Conservation (phyloP, 164 flowering plant genomes). For the Malania oleifera region DNA sequence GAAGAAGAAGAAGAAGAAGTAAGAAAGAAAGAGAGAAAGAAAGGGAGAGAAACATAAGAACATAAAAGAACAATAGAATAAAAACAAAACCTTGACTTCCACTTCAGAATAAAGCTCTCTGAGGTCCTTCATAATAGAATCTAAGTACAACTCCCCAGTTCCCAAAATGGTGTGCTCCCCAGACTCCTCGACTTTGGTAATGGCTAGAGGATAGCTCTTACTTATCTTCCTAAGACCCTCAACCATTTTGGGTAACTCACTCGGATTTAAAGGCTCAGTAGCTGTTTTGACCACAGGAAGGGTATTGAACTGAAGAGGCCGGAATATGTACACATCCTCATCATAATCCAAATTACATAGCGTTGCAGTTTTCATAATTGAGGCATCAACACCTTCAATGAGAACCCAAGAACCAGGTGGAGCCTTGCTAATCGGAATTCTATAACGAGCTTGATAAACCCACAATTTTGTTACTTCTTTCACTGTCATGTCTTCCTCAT, state of each 20-base stretch:
- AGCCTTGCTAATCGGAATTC: constrained; percentile 87
- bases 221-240: constrained; percentile 98
- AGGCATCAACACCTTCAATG: constrained; percentile 99
- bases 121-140: constrained; percentile 97
- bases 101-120: constrained; percentile 99
- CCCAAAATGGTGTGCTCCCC: constrained; percentile 99
- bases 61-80: too few species aligned
- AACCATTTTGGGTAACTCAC: constrained; percentile 99
- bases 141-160: constrained; percentile 94
- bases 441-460: constrained; percentile 96
- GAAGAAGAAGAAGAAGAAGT: constrained; percentile 4
- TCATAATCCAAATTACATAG: constrained; percentile 73
- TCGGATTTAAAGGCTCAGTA: constrained; percentile 95
- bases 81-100: constrained; percentile 98
- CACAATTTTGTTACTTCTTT: constrained; percentile 94
- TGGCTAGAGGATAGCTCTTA: constrained; percentile 95
- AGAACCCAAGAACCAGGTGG: constrained; percentile 99
- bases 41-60: background rate
- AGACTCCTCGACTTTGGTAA: constrained; percentile 97
- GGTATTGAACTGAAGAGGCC: constrained; percentile 92
- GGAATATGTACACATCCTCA: constrained; percentile 90
- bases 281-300: constrained; percentile 97
- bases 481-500: constrained; percentile 95
- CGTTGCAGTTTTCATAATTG: constrained; percentile 97
- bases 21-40: background rate